A percentile compares a stretch with the other conserved stretches of the same genome.
phyloP scores from a whole-genome alignment of 371 early-diverging fungal genomes.

The Lichtheimia hyalospora region DNA sequence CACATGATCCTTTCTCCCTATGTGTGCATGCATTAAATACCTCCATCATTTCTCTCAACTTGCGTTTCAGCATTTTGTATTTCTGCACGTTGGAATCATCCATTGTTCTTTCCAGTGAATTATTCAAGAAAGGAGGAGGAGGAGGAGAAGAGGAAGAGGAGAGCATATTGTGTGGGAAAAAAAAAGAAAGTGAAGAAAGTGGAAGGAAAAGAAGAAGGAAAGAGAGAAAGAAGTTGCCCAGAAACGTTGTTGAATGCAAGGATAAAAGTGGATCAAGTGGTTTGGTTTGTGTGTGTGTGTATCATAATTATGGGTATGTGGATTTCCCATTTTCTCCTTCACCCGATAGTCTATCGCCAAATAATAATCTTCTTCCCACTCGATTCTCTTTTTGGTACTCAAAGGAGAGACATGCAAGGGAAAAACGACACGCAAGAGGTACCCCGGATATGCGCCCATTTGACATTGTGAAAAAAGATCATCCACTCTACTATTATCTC shows the following conservation, averaged over 20 bases:
- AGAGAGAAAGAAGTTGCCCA: background rate
- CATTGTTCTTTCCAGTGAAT: background rate
- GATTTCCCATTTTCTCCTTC: too few relatives aligned
- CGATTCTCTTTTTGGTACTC: constrained; percentile 48
- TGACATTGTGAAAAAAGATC: constrained; percentile 15
- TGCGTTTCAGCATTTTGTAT: constrained; percentile 53
- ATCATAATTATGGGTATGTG: too few relatives aligned
- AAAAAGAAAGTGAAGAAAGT: background rate
- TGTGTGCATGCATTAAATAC: constrained; percentile 20
- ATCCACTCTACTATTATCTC: too few relatives aligned
- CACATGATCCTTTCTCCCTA: background rate
- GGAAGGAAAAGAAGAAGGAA: background rate
- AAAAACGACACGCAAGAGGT: constrained; percentile 3
- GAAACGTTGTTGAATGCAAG: background rate
- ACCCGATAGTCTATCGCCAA: constrained; percentile 23
- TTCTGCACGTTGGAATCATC: constrained; percentile 33
- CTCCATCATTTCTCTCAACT: constrained; percentile 56
- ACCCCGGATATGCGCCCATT: constrained; percentile 25
- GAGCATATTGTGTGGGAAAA: constrained; percentile 7
- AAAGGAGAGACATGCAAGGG: constrained; percentile 52
- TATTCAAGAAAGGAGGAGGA: background rate
- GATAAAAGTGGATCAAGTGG: background rate
- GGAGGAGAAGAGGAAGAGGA: constrained; percentile 4
- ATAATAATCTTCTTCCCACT: constrained; percentile 54
- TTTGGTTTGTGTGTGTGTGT: background rate